Evolutionary conservation across 495 filamentous ascomycete genomes (phyloP).

Genomic region (Aspergillus coremiiformis): DNA sequence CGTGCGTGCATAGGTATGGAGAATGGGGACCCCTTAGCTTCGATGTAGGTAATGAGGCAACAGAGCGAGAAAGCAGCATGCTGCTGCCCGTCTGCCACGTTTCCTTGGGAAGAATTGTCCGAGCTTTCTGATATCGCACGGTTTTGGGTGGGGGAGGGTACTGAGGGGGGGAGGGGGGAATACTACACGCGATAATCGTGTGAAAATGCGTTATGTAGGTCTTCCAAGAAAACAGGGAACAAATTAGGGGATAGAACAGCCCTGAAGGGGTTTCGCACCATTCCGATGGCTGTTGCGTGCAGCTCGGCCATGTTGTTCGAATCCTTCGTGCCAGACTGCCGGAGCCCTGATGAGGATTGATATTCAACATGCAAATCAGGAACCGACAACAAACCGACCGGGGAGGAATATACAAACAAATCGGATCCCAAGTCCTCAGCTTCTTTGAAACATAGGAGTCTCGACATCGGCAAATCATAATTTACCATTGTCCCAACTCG

Average conservation of each 20-base stretch:
- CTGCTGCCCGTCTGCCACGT: slow-evolving; percentile 6
- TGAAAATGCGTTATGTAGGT: not conserved
- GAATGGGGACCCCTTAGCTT: not conserved
- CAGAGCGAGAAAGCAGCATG: not conserved
- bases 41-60: not conserved
- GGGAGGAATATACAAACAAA: not conserved
- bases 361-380: slow-evolving; percentile 7
- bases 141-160: not conserved
- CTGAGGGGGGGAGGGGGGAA: not conserved
- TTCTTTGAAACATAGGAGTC: not conserved
- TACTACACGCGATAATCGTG: slow-evolving; percentile 9
- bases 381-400: slow-evolving; percentile 8
- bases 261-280: slow-evolving; percentile 1
- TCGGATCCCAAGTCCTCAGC: not conserved
- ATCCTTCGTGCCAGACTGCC: slow-evolving; percentile 5
- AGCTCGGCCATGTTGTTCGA: not conserved
- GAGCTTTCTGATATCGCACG: not conserved
- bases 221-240: not conserved
- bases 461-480: not conserved
- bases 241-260: not conserved
- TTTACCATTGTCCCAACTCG: not conserved
- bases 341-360: not conserved
- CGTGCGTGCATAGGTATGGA: not conserved
- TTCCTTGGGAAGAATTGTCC: not conserved
- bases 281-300: slow-evolving; percentile 6